phyloP scores from a whole-genome alignment of 805 yeast species.

The Komagataella mondaviorum region DNA sequence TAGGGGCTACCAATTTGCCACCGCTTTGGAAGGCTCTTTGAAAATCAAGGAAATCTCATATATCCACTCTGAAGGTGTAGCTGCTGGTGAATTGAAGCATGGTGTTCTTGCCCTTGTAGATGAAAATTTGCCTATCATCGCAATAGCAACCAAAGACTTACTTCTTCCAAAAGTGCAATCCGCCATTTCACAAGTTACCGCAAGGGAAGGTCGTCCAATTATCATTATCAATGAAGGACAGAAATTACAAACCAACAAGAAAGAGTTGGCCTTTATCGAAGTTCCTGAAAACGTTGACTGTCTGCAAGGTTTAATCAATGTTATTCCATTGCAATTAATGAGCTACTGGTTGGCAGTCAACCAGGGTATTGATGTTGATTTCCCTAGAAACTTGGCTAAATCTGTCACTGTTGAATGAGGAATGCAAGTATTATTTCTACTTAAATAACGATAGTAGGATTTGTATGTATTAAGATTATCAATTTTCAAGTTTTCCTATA shows the following conservation, averaged over 20 bases:
- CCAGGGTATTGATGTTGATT: constrained; percentile 94
- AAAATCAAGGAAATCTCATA: constrained; percentile 97
- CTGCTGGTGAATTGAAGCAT: constrained; percentile 98
- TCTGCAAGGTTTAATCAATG: constrained; percentile 90
- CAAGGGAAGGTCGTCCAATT: constrained; percentile 95
- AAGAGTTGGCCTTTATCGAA: constrained; percentile 59
- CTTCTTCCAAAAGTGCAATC: constrained; percentile 92
- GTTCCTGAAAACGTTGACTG: constrained; percentile 96
- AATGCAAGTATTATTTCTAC: neutral
- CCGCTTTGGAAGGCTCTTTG: constrained; percentile 96
- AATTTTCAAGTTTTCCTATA: neutral
- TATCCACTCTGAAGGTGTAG: constrained; percentile 98
- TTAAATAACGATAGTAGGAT: neutral
- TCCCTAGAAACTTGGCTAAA: constrained; percentile 97
- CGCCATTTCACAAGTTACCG: constrained; percentile 92
- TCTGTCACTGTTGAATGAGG: constrained; percentile 88
- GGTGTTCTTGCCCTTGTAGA: constrained; percentile 97
- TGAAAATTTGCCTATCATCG: constrained; percentile 85
- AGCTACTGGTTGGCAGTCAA: constrained; percentile 94
- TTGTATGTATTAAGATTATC: neutral
- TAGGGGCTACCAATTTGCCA: constrained; percentile 94
- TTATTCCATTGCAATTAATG: constrained; percentile 89
- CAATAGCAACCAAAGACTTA: constrained; percentile 92
- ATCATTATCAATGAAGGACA: constrained; percentile 80
- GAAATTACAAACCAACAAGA: constrained; percentile 39